Evolutionary conservation across 352 stramenopile genomes (phyloP).

Genomic region (Phytophthora citrophthora): DNA sequence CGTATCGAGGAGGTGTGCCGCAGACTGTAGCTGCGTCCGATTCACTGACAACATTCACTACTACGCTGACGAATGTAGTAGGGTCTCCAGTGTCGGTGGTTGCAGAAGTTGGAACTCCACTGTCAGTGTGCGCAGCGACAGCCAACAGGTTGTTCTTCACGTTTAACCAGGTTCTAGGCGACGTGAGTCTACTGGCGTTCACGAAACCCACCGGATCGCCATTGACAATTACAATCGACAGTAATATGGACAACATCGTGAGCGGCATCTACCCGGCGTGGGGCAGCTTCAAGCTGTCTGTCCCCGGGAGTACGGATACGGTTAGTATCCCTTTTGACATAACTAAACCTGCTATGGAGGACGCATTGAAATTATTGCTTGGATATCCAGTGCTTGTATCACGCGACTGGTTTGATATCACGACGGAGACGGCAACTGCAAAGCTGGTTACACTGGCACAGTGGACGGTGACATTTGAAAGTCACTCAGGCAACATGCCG

Average conservation of each 20-base stretch:
- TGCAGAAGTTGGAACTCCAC: constrained; percentile 32
- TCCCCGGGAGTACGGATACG: constrained; percentile 61
- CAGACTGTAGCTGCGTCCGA: constrained; percentile 51
- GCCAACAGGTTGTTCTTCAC: constrained; percentile 74
- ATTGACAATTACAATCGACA: constrained; percentile 49
- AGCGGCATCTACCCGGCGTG: constrained; percentile 87
- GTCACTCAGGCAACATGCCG: constrained; percentile 58
- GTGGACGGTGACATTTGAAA: constrained; percentile 75
- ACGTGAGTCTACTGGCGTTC: constrained; percentile 61
- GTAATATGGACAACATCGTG: constrained; percentile 62
- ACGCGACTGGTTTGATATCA: constrained; percentile 73
- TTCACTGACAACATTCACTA: constrained; percentile 34
- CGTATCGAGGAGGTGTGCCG: constrained; percentile 45
- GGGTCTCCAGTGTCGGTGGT: constrained; percentile 23
- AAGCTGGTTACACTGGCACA: constrained; percentile 59
- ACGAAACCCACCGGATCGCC: constrained; percentile 30
- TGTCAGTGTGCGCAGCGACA: constrained; percentile 53
- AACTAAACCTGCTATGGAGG: constrained; percentile 47
- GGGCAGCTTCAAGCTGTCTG: constrained; percentile 81
- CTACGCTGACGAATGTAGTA: constrained; percentile 38
- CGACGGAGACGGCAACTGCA: constrained; percentile 38
- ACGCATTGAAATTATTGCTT: constrained; percentile 81
- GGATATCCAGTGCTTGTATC: constrained; percentile 85
- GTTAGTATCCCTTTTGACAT: constrained; percentile 73
- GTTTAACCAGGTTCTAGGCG: constrained; percentile 67